These are phyloP conservation scores for Sclerotiophoma versabilis DNA, from an alignment of 2,329 filamentous ascomycete genomes.

Conservation along the genomic window DNA sequence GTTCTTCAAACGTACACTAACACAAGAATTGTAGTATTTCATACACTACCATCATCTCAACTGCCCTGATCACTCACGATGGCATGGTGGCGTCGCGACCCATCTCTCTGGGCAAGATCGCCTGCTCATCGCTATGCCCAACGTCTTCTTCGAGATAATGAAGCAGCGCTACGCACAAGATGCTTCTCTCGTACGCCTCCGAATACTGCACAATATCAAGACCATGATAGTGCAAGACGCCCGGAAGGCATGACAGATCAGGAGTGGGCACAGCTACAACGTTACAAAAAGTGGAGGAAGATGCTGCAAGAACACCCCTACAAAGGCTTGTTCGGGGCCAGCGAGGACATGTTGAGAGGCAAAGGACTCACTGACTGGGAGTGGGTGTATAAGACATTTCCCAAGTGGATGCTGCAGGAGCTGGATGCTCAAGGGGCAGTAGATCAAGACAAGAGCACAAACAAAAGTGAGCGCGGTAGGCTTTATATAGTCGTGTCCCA, in stretches of 20 bases:
- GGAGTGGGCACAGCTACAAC: slow-evolving; percentile 41
- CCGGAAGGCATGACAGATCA: slow-evolving; percentile 37
- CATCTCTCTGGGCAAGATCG: slow-evolving; percentile 30
- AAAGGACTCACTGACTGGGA: slow-evolving; percentile 42
- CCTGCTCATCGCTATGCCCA: slow-evolving; percentile 34
- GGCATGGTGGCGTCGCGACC: slow-evolving; percentile 39
- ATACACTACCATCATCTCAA: not conserved
- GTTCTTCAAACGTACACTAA: not conserved
- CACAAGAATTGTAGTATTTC: not conserved
- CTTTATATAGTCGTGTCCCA: not conserved
- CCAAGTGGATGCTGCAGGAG: slow-evolving; percentile 43
- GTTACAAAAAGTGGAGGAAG: slow-evolving; percentile 39
- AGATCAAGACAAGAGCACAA: not conserved
- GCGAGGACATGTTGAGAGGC: slow-evolving; percentile 43
- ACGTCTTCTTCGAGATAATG: slow-evolving; percentile 31
- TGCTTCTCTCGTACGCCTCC: slow-evolving; percentile 39
- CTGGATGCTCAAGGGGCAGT: slow-evolving; percentile 22
- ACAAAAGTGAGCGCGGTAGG: not conserved
- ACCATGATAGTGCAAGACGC: slow-evolving; percentile 24
- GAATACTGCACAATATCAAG: slow-evolving; percentile 29
- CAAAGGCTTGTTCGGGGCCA: slow-evolving; percentile 52
- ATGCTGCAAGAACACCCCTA: slow-evolving; percentile 52
- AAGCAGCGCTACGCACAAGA: slow-evolving; percentile 33
- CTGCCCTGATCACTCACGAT: not conserved
- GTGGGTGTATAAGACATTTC: slow-evolving; percentile 40